Percentiles rank a stretch among this genome's conserved stretches.
Evolutionary conservation across 2,329 filamentous ascomycete genomes (phyloP).

Genomic region (Leptosphaerulina australis): DNA sequence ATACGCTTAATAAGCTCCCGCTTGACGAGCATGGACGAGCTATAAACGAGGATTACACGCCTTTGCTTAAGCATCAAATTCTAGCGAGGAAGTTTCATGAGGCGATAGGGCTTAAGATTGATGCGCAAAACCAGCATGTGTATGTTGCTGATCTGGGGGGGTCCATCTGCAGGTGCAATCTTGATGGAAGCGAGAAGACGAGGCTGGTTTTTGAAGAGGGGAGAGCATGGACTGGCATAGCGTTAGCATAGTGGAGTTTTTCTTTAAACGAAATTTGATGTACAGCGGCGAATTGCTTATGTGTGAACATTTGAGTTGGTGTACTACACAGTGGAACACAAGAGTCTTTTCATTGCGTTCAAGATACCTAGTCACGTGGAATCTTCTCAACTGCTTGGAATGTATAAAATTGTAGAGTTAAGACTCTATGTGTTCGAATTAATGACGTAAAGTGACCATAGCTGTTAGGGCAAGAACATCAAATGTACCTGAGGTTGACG

Average conservation of each 20-base stretch:
- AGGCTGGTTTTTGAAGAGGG: slow-evolving; percentile 10
- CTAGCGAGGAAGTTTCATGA: slow-evolving; percentile 28
- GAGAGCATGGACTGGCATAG: background rate
- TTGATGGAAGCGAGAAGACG: slow-evolving; percentile 17
- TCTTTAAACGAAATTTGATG: too few relatives aligned
- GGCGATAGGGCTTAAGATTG: slow-evolving; percentile 27
- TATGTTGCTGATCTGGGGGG: slow-evolving; percentile 28
- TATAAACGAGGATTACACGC: background rate
- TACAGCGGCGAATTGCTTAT: too few relatives aligned
- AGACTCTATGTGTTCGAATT: too few relatives aligned
- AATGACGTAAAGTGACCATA: too few relatives aligned
- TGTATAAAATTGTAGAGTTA: too few relatives aligned
- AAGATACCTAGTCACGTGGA: too few relatives aligned
- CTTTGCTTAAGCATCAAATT: background rate
- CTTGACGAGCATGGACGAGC: background rate
- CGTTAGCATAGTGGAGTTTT: background rate
- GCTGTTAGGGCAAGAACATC: too few relatives aligned
- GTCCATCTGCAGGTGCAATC: slow-evolving; percentile 14
- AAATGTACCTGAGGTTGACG: too few relatives aligned
- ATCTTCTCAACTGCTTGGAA: too few relatives aligned
- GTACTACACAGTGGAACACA: too few relatives aligned
- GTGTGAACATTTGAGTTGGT: too few relatives aligned
- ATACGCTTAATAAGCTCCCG: slow-evolving; percentile 56
- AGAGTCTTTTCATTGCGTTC: too few relatives aligned
- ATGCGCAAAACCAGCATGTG: slow-evolving; percentile 7